Conservation (phyloP, 306 rosid species). For the Lathyrus aphaca region DNA sequence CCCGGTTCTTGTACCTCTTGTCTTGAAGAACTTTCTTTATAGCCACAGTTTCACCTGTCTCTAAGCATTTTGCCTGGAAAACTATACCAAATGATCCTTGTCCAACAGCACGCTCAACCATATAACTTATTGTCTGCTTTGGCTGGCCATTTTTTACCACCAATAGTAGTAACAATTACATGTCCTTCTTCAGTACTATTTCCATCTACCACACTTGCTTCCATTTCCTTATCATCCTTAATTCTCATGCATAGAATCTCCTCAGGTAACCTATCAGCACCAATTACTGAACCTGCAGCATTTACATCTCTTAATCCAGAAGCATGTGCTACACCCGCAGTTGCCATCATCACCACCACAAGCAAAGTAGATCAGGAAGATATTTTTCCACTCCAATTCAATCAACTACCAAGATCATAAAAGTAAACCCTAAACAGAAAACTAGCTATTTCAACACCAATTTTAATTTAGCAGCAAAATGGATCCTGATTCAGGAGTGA, state of each 20-base stretch:
- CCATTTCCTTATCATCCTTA: slow-evolving; percentile 83
- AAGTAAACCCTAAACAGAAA: slow-evolving; percentile 5
- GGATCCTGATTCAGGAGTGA: no score
- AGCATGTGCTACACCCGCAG: slow-evolving; percentile 58
- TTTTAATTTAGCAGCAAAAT: slow-evolving; percentile 4
- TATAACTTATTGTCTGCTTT: slow-evolving; percentile 88
- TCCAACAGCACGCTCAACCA: slow-evolving; percentile 89
- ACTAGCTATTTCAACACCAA: slow-evolving; percentile 7
- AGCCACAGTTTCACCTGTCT: slow-evolving; percentile 88
- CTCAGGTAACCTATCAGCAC: slow-evolving; percentile 62
- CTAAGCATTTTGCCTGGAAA: slow-evolving; percentile 95
- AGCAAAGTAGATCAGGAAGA: slow-evolving; percentile 17
- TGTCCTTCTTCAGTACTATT: slow-evolving; percentile 84
- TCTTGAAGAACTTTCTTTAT: slow-evolving; percentile 92
- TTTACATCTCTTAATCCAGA: slow-evolving; percentile 52
- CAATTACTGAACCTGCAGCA: slow-evolving; percentile 47
- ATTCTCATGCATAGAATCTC: slow-evolving; percentile 83
- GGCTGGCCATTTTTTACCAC: slow-evolving; percentile 89
- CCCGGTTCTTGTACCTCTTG: slow-evolving; percentile 88
- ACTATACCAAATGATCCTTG: slow-evolving; percentile 88
- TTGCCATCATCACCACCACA: slow-evolving; percentile 55
- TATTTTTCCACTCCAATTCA: slow-evolving; percentile 23
- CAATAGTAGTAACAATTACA: slow-evolving; percentile 84
- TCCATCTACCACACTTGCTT: slow-evolving; percentile 69
- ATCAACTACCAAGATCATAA: slow-evolving; percentile 32